Evolutionary conservation across 2,329 filamentous ascomycete genomes (phyloP), one percentile per base, ranked within the genome.

Genomic region (Scolecobasidium constrictum): DNA sequence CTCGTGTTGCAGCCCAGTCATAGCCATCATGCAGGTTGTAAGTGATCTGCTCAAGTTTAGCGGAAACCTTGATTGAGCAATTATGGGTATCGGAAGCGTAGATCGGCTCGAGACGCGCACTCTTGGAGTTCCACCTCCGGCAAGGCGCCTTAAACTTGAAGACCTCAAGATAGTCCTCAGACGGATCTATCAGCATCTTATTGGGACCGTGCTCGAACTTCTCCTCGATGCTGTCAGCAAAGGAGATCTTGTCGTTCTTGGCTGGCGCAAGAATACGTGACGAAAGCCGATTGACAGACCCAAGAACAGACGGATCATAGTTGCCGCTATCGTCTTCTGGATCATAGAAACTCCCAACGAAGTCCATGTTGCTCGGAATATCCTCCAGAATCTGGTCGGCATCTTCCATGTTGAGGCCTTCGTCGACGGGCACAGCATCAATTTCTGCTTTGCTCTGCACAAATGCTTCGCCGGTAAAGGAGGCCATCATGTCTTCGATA

Each of bases 1-100:
- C 83, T 35, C 90, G 76, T 1, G 93, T 98, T 35, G 77, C 75
- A 51, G 81, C 76, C 93, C 93, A 98, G 61, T 98, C 93, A 57
- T 94, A 98, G 1, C 92, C 92, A 65, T 98, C 92, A 60, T 92
- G 95, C 1, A 98, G 68, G 55, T 98, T 94, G 92, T 92, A 98
- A 46, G 96, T 95, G 40, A 95, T 68, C 57, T 96, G 86, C 4
- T 94, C 81, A 55, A 95, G 86, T 19, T 85, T 80, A 13, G 96
- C 73, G 4, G 78, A 78, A 3, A 95, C 70, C 49, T 78, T 80
- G 12, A 98, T 64, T 4, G 90, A 86, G 48, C 81, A 85, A 42
- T 70, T 71, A 31, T 71, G 69, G 6, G 80, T 67, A 47, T 81
- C 77, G 7, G 66, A 59, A 39, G 75, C 69, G 35, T 82, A 79